Base-by-base conservation (phyloP, 495 filamentous ascomycete species). In the Aspergillus conjunctus region DNA sequence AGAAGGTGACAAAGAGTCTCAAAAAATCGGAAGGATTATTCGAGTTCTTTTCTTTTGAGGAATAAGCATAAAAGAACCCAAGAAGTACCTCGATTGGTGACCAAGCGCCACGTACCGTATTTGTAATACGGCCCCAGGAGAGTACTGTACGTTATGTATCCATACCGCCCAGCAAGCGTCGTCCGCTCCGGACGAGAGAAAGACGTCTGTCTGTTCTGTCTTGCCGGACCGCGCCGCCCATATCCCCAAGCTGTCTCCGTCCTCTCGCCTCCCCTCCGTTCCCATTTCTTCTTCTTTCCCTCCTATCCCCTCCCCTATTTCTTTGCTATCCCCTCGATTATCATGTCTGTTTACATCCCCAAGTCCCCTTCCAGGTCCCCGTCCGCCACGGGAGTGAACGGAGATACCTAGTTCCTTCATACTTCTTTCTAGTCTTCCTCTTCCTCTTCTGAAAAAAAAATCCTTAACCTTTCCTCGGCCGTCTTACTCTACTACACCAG, bases 341-440 rank as follows among this genome's bases (percentile, higher is more conserved):
- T 58, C 68, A 79, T 80, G 76, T 71, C 71, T 73, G 51, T 67
- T 74, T 68, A 46, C 62, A 71, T 66, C 65, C 56, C 62, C 61
- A 58, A 55, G 55, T 68, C 65, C 63, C 66, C 64, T 60, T 68
- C 63, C 58, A 68, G 65, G 65, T 68, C 71, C 71, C 74, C 75
- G 70, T 74, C 74, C 67, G 61, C 55, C 50, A 63, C 71, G 74
- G 77, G 74, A 72, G 70, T 80, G 68, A 78, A 74, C 68, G 75
- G 74, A 71, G 68, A 76, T 63, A 79, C 74, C 67, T 68, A 66
- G 59, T 66, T 55, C 46, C 60, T 77, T 26, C 68, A 70, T 61
- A 32, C 52, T 64, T 57, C 48, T 60, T 58, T 58, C 26, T 43
- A 51, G 45, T 43, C 57, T 56, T 62, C 32, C 61, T 46, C 26